Conservation (phyloP, 2,329 filamentous ascomycete genomes). For the Alternaria sp. region DNA sequence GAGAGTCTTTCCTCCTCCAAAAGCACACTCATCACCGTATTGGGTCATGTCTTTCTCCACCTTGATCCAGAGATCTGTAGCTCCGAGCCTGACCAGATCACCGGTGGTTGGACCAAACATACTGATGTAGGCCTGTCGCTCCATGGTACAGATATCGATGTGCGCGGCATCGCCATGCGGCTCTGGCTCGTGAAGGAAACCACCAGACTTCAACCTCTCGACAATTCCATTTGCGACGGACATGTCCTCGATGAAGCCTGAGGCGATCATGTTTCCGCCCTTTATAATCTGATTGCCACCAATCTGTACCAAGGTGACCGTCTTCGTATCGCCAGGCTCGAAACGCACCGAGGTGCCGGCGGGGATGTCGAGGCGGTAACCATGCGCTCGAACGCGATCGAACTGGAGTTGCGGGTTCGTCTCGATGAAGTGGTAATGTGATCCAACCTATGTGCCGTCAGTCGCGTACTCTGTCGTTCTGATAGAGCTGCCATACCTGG, state of each 20-base stretch:
- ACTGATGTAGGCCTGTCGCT: constrained; percentile 77
- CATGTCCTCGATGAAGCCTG: constrained; percentile 72
- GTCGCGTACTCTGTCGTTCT: not conserved
- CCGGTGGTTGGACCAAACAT: constrained; percentile 96
- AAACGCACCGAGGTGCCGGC: constrained; percentile 93
- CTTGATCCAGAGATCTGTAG: constrained; percentile 87
- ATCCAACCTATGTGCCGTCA: constrained; percentile 68
- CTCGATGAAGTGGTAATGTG: constrained; percentile 96
- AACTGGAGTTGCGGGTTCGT: constrained; percentile 91
- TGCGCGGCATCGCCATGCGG: constrained; percentile 64
- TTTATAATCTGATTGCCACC: constrained; percentile 79
- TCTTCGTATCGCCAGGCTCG: constrained; percentile 91
- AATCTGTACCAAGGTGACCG: constrained; percentile 89
- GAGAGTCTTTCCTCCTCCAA: constrained; percentile 92
- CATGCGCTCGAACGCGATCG: constrained; percentile 82
- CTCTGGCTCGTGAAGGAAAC: constrained; percentile 80
- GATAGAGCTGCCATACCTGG: constrained; percentile 65
- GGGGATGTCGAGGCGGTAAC: constrained; percentile 86
- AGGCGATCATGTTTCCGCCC: constrained; percentile 83
- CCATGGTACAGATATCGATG: constrained; percentile 73
- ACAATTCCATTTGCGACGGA: constrained; percentile 72
- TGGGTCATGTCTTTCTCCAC: constrained; percentile 85
- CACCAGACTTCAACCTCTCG: constrained; percentile 70
- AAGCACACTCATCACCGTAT: constrained; percentile 94
- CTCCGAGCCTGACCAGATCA: constrained; percentile 81